Conservation (phyloP, 305 asterid genomes). For the Caryopteris hybrid region DNA sequence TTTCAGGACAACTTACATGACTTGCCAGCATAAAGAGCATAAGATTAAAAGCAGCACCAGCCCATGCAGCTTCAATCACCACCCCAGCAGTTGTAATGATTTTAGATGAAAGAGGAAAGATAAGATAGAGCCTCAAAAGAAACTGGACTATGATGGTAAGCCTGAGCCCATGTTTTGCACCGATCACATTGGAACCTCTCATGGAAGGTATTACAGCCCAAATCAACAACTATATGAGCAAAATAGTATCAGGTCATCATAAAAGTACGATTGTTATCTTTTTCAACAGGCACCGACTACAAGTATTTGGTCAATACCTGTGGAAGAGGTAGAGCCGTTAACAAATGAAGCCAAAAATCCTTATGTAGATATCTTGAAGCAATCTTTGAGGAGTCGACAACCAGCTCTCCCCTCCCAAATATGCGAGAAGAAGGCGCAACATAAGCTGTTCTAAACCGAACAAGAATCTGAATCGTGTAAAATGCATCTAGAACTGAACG, state of each 20-base stretch:
- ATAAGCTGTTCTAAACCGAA: constrained; percentile 53
- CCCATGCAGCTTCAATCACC: constrained; percentile 66
- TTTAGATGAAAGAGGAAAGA: constrained; percentile 54
- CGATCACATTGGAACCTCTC: constrained; percentile 44
- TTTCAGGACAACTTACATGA: constrained; percentile 36
- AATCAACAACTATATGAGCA: constrained; percentile 34
- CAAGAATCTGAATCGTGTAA: constrained; percentile 35
- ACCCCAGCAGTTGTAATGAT: constrained; percentile 56
- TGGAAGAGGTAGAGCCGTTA: constrained; percentile 64
- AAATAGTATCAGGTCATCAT: not conserved
- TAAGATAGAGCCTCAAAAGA: constrained; percentile 40
- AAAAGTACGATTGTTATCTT: too few relatives aligned
- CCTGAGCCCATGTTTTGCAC: constrained; percentile 45
- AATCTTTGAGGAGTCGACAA: constrained; percentile 48
- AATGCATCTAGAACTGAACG: constrained; percentile 42
- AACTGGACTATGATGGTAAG: constrained; percentile 44
- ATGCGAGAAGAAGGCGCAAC: constrained; percentile 65
- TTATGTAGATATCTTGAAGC: constrained; percentile 44
- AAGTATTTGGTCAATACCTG: constrained; percentile 34
- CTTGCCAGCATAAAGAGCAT: constrained; percentile 62
- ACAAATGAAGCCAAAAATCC: constrained; percentile 46
- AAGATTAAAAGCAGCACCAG: constrained; percentile 63
- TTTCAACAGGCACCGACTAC: too few relatives aligned
- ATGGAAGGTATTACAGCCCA: constrained; percentile 49
- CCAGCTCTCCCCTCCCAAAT: constrained; percentile 65